These are phyloP conservation scores for Blumeriella jaapii DNA, from an alignment of 2,329 filamentous ascomycete species.

Conservation along the genomic window DNA sequence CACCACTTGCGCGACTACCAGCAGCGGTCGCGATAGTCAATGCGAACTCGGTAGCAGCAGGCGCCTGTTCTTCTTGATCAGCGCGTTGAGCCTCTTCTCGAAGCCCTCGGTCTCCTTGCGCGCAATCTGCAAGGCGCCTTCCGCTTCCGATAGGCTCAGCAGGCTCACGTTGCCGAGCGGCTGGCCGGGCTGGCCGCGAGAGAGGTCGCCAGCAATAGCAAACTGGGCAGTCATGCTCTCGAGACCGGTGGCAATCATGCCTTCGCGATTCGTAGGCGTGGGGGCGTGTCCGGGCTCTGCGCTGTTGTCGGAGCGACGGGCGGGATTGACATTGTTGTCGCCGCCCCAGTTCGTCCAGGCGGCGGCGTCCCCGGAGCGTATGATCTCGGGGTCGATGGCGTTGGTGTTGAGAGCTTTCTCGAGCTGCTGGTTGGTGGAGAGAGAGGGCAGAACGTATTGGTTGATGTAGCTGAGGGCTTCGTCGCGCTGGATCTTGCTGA, in stretches of 20 bases:
- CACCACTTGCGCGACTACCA: not conserved
- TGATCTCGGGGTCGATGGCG: conserved; percentile 22
- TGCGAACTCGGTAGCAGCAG: conserved; percentile 33
- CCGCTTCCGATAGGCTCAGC: conserved; percentile 52
- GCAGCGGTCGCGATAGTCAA: conserved; percentile 16
- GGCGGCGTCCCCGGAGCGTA: conserved; percentile 18
- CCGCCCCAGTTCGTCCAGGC: conserved; percentile 23
- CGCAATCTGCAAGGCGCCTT: conserved; percentile 38
- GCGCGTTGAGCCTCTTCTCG: conserved; percentile 47
- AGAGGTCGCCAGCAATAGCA: conserved; percentile 21
- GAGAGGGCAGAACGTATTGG: conserved; percentile 49
- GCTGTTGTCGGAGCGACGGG: conserved; percentile 8
- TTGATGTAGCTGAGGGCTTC: conserved; percentile 59
- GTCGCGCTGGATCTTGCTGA: conserved; percentile 54
- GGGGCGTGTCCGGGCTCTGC: conserved; percentile 16
- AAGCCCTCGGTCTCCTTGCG: conserved; percentile 49
- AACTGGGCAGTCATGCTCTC: conserved; percentile 27
- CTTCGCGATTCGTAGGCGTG: conserved; percentile 16
- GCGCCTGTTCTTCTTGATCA: conserved; percentile 49
- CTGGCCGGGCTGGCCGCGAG: conserved; percentile 15
- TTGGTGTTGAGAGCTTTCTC: conserved; percentile 27
- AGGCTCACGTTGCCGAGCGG: conserved; percentile 30
- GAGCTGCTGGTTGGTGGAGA: conserved; percentile 27
- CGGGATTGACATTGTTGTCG: conserved; percentile 12
- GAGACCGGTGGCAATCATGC: conserved; percentile 22